Evolutionary conservation across 257 asterid genomes (phyloP).

Genomic region (Avicennia marina): DNA sequence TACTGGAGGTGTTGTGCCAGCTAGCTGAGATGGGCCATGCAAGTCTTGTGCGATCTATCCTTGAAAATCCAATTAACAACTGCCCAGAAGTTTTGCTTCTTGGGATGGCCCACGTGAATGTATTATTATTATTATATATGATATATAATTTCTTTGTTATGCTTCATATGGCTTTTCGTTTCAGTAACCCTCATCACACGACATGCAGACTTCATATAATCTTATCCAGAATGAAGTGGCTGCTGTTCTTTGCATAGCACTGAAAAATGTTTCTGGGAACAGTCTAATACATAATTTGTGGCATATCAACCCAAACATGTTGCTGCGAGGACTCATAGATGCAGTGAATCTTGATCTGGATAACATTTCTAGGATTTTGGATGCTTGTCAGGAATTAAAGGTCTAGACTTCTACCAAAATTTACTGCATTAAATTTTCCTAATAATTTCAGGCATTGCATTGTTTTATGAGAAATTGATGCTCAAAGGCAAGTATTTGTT

Average conservation of each 20-base stretch:
- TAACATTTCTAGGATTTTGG: constrained; percentile 52
- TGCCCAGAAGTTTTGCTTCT: constrained; percentile 87
- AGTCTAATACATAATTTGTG: constrained; percentile 53
- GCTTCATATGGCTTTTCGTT: background rate
- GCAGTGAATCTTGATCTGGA: constrained; percentile 65
- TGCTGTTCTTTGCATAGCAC: constrained; percentile 50
- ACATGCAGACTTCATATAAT: constrained; percentile 81
- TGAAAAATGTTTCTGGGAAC: constrained; percentile 42
- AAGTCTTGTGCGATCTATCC: constrained; percentile 62
- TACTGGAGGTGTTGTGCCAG: constrained; percentile 79
- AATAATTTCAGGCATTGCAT: too few species aligned
- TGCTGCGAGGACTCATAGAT: constrained; percentile 74
- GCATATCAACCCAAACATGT: constrained; percentile 67
- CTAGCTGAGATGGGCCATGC: constrained; percentile 94
- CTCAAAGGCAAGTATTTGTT: too few species aligned
- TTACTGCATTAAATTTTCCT: background rate
- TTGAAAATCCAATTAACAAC: constrained; percentile 66
- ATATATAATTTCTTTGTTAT: too few species aligned
- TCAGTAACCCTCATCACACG: background rate
- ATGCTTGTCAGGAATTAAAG: constrained; percentile 83
- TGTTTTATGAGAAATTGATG: too few species aligned
- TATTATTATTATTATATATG: constrained; percentile 20
- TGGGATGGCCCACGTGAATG: constrained; percentile 88
- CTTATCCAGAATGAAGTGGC: constrained; percentile 81
- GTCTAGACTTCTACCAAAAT: constrained; percentile 30